phyloP scores from a whole-genome alignment of 2,329 filamentous ascomycete genomes.

The Mycosphaerella sp. region DNA sequence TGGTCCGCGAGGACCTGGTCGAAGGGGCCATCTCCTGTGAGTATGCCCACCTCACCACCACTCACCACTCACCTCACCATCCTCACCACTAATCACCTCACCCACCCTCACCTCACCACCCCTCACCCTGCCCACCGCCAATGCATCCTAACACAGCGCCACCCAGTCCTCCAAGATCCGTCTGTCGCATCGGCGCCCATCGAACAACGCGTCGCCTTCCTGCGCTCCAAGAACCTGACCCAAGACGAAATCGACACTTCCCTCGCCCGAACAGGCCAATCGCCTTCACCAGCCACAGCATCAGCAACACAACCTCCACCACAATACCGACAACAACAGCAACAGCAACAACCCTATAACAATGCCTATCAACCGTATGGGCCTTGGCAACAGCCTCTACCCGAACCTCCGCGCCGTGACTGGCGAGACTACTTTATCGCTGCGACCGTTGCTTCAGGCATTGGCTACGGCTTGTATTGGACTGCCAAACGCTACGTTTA shows the following conservation, averaged over 20 bases:
- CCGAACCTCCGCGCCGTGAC: slow-evolving; percentile 68
- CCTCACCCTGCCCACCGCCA: no score
- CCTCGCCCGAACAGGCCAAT: slow-evolving; percentile 66
- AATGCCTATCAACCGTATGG: slow-evolving; percentile 23
- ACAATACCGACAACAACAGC: slow-evolving; percentile 27
- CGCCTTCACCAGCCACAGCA: slow-evolving; percentile 39
- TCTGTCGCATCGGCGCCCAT: slow-evolving; percentile 83
- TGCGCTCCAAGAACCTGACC: slow-evolving; percentile 94
- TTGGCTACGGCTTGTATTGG: slow-evolving; percentile 81
- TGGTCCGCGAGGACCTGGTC: slow-evolving; percentile 91
- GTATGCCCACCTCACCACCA: slow-evolving; percentile 17
- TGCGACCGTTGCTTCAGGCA: slow-evolving; percentile 87
- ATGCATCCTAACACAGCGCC: background rate
- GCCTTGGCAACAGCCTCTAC: slow-evolving; percentile 44
- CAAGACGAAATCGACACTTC: slow-evolving; percentile 89
- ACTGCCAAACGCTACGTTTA: slow-evolving; percentile 90
- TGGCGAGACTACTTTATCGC: slow-evolving; percentile 99
- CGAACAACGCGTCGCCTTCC: slow-evolving; percentile 86
- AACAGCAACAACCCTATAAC: slow-evolving; percentile 32
- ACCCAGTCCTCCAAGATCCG: slow-evolving; percentile 82
- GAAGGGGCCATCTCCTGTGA: slow-evolving; percentile 57
- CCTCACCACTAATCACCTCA: no score
- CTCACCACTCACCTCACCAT: no score
- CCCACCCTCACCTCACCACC: background rate
- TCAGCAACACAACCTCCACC: slow-evolving; percentile 45